Percentiles rank a stretch among this genome's conserved stretches.
phyloP scores from a whole-genome alignment of 2,329 filamentous ascomycete species.

The Fusarium sublunatum region DNA sequence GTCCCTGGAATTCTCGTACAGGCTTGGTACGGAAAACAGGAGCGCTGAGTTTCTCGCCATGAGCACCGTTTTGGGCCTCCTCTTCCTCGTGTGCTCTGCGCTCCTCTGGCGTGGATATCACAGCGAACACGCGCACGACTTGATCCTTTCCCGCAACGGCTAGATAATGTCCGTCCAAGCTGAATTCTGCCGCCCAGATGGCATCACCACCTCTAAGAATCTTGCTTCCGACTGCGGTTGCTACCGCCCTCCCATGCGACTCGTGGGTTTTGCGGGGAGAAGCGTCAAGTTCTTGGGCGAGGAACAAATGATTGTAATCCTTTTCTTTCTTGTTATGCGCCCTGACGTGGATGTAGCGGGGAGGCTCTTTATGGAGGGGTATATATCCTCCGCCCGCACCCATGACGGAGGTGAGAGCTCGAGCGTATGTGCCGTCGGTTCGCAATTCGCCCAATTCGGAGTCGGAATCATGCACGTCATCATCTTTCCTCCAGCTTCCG shows the following conservation, averaged over 20 bases:
- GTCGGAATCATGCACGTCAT: slow-evolving; percentile 69
- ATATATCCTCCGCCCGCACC: slow-evolving; percentile 78
- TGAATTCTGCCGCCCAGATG: slow-evolving; percentile 94
- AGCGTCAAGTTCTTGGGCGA: slow-evolving; percentile 89
- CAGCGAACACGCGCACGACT: slow-evolving; percentile 87
- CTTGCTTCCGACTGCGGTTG: slow-evolving; percentile 55
- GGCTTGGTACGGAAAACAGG: slow-evolving; percentile 89
- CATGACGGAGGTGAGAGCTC: slow-evolving; percentile 81
- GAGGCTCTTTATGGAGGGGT: slow-evolving; percentile 87
- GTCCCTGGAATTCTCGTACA: slow-evolving; percentile 81
- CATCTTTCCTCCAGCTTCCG: slow-evolving; percentile 78
- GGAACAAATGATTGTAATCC: slow-evolving; percentile 88
- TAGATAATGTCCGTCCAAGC: slow-evolving; percentile 88
- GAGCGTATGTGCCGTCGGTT: slow-evolving; percentile 83
- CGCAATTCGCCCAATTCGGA: slow-evolving; percentile 76
- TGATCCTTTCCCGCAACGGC: slow-evolving; percentile 93
- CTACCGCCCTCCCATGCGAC: slow-evolving; percentile 46
- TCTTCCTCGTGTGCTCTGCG: slow-evolving; percentile 78
- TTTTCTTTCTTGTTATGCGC: slow-evolving; percentile 82
- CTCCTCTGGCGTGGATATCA: slow-evolving; percentile 85
- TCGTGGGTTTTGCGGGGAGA: slow-evolving; percentile 56
- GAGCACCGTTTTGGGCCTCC: slow-evolving; percentile 48
- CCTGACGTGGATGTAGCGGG: slow-evolving; percentile 88
- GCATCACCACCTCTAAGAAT: slow-evolving; percentile 68
- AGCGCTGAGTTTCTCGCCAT: slow-evolving; percentile 77